These are phyloP conservation scores for Penicillium sp. DNA, from an alignment of 2,329 filamentous ascomycete genomes.

Conservation along the genomic window DNA sequence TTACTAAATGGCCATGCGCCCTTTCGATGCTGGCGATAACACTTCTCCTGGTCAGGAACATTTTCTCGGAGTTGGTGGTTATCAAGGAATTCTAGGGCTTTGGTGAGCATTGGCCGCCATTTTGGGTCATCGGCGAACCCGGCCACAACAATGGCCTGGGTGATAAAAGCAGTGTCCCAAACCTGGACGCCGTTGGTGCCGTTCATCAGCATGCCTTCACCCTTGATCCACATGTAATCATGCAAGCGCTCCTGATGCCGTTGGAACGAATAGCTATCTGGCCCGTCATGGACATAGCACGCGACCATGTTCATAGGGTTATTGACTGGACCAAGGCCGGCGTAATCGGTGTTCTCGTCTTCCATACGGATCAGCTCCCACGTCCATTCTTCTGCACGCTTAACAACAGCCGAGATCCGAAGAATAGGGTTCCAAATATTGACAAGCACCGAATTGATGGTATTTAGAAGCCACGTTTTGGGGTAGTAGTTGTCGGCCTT, in stretches of 20 bases:
- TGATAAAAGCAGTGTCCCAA: constrained; percentile 93
- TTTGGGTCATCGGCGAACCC: constrained; percentile 76
- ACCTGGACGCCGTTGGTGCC: constrained; percentile 98
- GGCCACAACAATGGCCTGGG: constrained; percentile 80
- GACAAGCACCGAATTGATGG: constrained; percentile 76
- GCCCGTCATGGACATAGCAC: constrained; percentile 84
- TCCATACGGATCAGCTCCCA: constrained; percentile 88
- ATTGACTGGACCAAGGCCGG: constrained; percentile 86
- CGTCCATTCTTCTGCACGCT: constrained; percentile 77
- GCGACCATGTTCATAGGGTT: constrained; percentile 86
- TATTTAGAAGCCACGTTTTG: constrained; percentile 81
- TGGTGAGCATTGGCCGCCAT: constrained; percentile 82
- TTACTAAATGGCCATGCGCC: constrained; percentile 97
- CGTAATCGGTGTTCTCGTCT: constrained; percentile 88
- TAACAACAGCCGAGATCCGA: constrained; percentile 67
- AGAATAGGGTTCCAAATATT: constrained; percentile 82
- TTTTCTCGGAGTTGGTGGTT: constrained; percentile 89
- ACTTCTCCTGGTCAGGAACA: constrained; percentile 73
- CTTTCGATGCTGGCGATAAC: constrained; percentile 89
- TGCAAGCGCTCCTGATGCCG: constrained; percentile 80
- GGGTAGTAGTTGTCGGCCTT: constrained; percentile 87
- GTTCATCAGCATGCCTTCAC: constrained; percentile 91
- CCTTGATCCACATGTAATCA: constrained; percentile 90
- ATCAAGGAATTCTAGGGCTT: constrained; percentile 84
- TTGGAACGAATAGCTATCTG: constrained; percentile 70